Base-by-base conservation (phyloP, 257 asterid genomes). In the Echium plantagineum region DNA sequence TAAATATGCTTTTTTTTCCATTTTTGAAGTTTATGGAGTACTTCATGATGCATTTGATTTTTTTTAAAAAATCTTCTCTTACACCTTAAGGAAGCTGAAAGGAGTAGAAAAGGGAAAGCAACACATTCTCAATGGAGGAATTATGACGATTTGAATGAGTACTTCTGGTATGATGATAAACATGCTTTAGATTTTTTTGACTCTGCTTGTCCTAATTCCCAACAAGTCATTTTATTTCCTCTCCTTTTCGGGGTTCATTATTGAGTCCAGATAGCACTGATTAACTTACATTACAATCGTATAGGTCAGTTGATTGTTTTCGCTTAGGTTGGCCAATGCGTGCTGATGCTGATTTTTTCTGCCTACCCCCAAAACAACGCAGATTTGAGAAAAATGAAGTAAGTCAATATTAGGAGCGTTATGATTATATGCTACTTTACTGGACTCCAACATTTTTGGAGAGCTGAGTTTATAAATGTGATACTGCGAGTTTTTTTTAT, bases 241-340 rank as follows among this genome's bases (percentile, higher is more conserved):
- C 2, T 5, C 46, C 56, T 15, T 3, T 2, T 3, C 3, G 21
- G 7, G 63, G 22, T 21, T 65, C 32, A 30, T 59, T 46, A 32
- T 54, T 54, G 22, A 17, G 15, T 46, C 61, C 8, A 19, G 24
- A 63, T 10, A 57, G 26, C 58, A 57, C 68, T 68, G 63, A 63
- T 49, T 52, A 58, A 16, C 63, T 49, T 54, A 8, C 13, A 62
- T 42, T 18, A 57, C 38, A 66, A 57, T n/a, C 0, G 22, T 70
- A 30, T 75, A 91, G 98, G 98, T 85, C 98, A 7, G 95, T 82
- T 63, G 98, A 91, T 79, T 91, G 98, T 80, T 91, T 91, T 74
- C 93, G 95, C 32, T 71, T 91, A 75, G 96, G 98, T 62, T 91
- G 98, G 98, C 98, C 98, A 54, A 91, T 91, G 98, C 98, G 96